These are phyloP conservation scores for Clavispora phyllophila DNA, from an alignment of 805 yeast genomes.

Conservation along the genomic window DNA sequence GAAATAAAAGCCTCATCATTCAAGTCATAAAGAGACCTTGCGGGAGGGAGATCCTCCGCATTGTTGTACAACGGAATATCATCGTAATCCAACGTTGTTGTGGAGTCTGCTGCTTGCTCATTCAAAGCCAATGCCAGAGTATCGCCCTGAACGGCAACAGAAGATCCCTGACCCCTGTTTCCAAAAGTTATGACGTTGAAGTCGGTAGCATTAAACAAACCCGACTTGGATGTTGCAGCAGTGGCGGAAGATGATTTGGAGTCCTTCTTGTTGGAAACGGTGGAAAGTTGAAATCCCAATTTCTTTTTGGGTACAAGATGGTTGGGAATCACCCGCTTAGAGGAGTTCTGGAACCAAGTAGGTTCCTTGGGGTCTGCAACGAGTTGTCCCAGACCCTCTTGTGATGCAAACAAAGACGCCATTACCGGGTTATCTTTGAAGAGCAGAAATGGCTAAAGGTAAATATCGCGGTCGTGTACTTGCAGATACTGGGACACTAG, in stretches of 20 bases:
- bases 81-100: slow-evolving; percentile 23
- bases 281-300: slow-evolving; percentile 33
- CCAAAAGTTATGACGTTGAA: slow-evolving; percentile 37
- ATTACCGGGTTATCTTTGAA: background rate
- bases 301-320: slow-evolving; percentile 38
- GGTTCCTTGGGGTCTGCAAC: slow-evolving; percentile 16
- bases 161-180: slow-evolving; percentile 14
- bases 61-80: slow-evolving; percentile 23
- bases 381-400: background rate
- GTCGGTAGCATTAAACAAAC: slow-evolving; percentile 12
- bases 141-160: slow-evolving; percentile 14
- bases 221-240: slow-evolving; percentile 3
- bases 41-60: slow-evolving; percentile 46
- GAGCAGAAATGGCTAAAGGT: background rate
- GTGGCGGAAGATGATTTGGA: slow-evolving; percentile 1
- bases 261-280: slow-evolving; percentile 13
- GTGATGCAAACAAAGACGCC: background rate
- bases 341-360: slow-evolving; percentile 32
- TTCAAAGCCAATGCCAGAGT: slow-evolving; percentile 11
- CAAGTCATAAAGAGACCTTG: slow-evolving; percentile 46
- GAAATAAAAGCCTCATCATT: slow-evolving; percentile 38
- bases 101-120: slow-evolving; percentile 17
- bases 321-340: slow-evolving; percentile 35
- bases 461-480: background rate
- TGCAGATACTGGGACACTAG: background rate